These are phyloP conservation scores for Acanthamoeba triangularis DNA, from an alignment of 208 protist genomes.

Conservation along the genomic window DNA sequence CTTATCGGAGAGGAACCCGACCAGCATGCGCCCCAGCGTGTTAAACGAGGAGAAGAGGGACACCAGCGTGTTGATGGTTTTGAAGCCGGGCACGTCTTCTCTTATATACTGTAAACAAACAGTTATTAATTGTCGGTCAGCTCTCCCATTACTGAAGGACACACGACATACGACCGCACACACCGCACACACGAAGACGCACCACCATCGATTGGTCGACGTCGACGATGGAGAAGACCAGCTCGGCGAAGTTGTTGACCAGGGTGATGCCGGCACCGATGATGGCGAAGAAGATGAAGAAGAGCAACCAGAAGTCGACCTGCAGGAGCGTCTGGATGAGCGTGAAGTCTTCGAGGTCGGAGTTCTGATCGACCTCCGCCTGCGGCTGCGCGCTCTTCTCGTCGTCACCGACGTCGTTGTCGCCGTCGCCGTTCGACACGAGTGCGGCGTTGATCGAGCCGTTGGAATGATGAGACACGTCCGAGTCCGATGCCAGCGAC, in stretches of 20 bases:
- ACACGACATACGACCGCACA: not conserved
- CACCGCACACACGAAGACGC: not conserved
- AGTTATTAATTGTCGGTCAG: not conserved
- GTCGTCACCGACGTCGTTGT: not conserved
- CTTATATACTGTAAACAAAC: not conserved
- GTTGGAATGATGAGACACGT: no score
- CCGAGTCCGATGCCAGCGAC: not conserved
- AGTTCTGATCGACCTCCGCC: not conserved
- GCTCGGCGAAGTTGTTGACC: conserved; percentile 71
- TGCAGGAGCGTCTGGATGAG: not conserved
- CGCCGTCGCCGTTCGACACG: not conserved
- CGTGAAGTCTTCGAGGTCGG: not conserved
- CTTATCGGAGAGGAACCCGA: conserved; percentile 47
- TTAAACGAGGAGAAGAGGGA: conserved; percentile 68
- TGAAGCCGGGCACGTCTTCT: conserved; percentile 5
- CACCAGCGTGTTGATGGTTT: conserved; percentile 51
- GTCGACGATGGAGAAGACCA: conserved; percentile 38
- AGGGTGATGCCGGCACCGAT: conserved; percentile 64
- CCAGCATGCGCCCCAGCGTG: conserved; percentile 47
- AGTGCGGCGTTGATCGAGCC: not conserved
- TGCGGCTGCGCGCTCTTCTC: not conserved
- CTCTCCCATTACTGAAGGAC: not conserved
- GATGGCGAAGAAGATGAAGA: conserved; percentile 24
- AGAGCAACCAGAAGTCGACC: conserved; percentile 46
- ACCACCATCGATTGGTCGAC: not conserved